Evolutionary conservation across 208 protist species (phyloP).

Genomic region (Crithidia thermophila): DNA sequence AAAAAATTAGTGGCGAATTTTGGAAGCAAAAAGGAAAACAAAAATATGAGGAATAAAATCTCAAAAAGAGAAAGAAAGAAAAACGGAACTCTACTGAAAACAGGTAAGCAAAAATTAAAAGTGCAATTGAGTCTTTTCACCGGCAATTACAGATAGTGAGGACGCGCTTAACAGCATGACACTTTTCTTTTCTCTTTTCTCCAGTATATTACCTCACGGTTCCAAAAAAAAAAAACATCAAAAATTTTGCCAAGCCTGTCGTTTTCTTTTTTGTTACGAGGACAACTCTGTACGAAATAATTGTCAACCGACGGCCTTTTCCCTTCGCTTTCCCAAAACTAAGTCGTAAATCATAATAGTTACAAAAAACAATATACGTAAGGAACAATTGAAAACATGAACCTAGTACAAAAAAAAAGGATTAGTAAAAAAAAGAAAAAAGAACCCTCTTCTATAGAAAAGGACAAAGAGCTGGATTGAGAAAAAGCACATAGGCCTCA

Average conservation of each 20-base stretch:
- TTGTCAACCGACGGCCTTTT: no score
- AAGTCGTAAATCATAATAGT: no score
- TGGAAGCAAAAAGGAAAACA: background rate
- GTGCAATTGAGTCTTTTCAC: background rate
- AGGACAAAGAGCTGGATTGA: background rate
- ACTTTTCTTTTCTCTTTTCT: no score
- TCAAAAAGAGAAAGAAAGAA: background rate
- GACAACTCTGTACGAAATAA: no score
- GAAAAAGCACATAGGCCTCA: no score
- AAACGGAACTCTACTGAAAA: background rate
- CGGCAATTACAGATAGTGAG: background rate
- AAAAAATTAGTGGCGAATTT: background rate
- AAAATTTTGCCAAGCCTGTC: no score
- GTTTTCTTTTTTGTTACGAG: no score
- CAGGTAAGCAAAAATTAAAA: background rate
- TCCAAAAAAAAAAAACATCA: no score
- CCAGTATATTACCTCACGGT: no score
- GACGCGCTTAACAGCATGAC: background rate
- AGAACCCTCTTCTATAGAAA: background rate
- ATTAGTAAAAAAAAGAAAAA: constrained; percentile 4
- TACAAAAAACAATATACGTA: no score
- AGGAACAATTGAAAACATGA: no score
- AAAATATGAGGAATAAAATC: background rate
- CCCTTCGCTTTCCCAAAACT: no score
- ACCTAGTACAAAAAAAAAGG: background rate